phyloP scores from a whole-genome alignment of 768 basidiomycete species.

The Collybia sp. region DNA sequence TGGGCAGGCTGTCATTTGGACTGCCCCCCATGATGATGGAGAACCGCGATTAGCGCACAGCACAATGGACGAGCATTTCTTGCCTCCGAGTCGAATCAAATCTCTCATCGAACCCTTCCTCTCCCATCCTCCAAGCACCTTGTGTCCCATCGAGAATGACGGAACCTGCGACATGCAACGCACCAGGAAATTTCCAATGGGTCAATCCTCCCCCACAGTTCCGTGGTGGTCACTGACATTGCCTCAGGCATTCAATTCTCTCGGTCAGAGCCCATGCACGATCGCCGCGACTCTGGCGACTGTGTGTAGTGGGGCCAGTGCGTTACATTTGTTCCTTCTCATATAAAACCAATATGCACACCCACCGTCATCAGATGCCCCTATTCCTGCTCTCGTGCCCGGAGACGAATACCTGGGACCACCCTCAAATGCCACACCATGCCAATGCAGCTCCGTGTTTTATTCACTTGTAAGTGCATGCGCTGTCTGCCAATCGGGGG shows the following conservation, averaged over 20 bases:
- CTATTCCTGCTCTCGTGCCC: constrained; percentile 22
- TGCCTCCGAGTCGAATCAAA: no score
- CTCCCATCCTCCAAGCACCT: no score
- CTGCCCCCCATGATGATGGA: no score
- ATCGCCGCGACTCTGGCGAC: constrained; percentile 35
- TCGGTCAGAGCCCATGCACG: constrained; percentile 36
- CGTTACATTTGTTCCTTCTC: background rate
- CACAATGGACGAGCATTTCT: no score
- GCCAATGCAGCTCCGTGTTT: constrained; percentile 47
- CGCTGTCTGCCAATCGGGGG: constrained; percentile 38
- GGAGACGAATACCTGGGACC: constrained; percentile 35
- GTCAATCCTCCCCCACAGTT: no score
- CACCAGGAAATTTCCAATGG: no score
- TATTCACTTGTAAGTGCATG: constrained; percentile 51
- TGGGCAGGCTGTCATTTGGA: no score
- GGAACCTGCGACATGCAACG: no score
- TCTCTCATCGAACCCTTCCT: no score
- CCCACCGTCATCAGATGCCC: constrained; percentile 23
- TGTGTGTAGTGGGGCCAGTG: constrained; percentile 34
- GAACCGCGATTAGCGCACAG: no score
- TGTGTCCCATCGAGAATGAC: no score
- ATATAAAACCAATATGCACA: constrained; percentile 1
- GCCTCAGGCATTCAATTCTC: constrained; percentile 32
- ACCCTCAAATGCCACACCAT: constrained; percentile 27
- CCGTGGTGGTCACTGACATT: background rate